Evolutionary conservation across 139 green algal genomes (phyloP).

Genomic region (Gonium pectorale): DNA sequence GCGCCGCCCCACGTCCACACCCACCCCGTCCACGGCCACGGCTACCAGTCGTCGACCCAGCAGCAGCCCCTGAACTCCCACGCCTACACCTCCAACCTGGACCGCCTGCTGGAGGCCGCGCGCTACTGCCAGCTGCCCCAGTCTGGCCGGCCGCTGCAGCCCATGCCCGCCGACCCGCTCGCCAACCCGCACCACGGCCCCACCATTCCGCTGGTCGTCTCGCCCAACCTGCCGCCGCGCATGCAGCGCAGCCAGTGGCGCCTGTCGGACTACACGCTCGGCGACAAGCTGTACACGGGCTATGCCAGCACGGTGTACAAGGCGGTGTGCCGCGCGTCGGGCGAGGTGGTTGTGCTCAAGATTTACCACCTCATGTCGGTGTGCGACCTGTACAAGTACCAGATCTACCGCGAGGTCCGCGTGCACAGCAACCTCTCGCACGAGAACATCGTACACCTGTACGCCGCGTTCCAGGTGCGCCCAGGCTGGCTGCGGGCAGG

Average conservation of each 20-base stretch:
- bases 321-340: slow-evolving; percentile 58
- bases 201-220: slow-evolving; percentile 56
- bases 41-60: neutral
- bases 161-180: slow-evolving; percentile 42
- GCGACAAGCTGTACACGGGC: slow-evolving; percentile 73
- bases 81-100: slow-evolving; percentile 50
- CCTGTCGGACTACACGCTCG: slow-evolving; percentile 63
- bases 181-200: slow-evolving; percentile 46
- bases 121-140: slow-evolving; percentile 51
- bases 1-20: neutral
- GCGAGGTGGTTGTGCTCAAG: slow-evolving; percentile 69
- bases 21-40: neutral
- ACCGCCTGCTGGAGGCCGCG: slow-evolving; percentile 46
- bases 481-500: neutral
- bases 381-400: slow-evolving; percentile 72
- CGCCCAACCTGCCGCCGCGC: slow-evolving; percentile 58
- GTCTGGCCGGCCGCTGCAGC: slow-evolving; percentile 39
- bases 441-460: slow-evolving; percentile 72
- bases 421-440: slow-evolving; percentile 64
- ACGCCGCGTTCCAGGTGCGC: slow-evolving; percentile 59
- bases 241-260: slow-evolving; percentile 67
- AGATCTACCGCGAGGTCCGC: slow-evolving; percentile 72
- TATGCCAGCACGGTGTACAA: slow-evolving; percentile 68
- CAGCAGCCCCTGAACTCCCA: slow-evolving; percentile 32
- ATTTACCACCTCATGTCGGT: slow-evolving; percentile 60